A percentile compares a stretch with the other conserved stretches of the same genome.
These are phyloP conservation scores for Gastrodia elata DNA, from an alignment of 106 monocot species.

Conservation along the genomic window DNA sequence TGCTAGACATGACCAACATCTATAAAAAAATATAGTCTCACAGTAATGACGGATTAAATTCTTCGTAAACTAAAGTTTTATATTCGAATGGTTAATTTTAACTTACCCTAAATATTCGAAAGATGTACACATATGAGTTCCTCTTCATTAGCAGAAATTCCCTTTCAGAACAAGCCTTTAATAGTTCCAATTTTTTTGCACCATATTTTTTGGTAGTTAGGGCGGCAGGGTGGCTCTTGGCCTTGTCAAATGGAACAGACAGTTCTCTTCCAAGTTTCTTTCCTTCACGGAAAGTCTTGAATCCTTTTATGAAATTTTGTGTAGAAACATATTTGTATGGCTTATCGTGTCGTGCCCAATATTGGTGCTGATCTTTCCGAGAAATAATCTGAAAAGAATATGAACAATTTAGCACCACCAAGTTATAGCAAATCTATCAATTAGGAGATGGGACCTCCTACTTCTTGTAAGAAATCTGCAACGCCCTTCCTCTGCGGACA, in stretches of 20 bases:
- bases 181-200: background rate
- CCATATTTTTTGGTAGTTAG: background rate
- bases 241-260: background rate
- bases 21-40: too few relatives aligned
- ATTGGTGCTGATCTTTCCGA: slow-evolving; percentile 1
- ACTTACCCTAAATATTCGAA: background rate
- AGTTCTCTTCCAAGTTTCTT: background rate
- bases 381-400: background rate
- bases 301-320: background rate
- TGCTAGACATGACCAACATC: background rate
- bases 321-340: background rate
- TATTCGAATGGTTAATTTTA: background rate
- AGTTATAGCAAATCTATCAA: too few relatives aligned
- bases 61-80: background rate
- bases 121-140: background rate
- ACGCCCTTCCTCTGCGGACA: slow-evolving; percentile 2
- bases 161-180: background rate
- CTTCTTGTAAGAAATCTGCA: slow-evolving; percentile 7
- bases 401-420: too few relatives aligned
- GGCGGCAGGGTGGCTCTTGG: slow-evolving; percentile 6
- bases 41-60: background rate
- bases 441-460: background rate
- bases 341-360: background rate
- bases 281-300: background rate
- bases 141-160: slow-evolving; percentile 1